Evolutionary conservation across 2,329 filamentous ascomycete species (phyloP), one percentile per base, ranked within the genome.

Genomic region (Microsporum canis): DNA sequence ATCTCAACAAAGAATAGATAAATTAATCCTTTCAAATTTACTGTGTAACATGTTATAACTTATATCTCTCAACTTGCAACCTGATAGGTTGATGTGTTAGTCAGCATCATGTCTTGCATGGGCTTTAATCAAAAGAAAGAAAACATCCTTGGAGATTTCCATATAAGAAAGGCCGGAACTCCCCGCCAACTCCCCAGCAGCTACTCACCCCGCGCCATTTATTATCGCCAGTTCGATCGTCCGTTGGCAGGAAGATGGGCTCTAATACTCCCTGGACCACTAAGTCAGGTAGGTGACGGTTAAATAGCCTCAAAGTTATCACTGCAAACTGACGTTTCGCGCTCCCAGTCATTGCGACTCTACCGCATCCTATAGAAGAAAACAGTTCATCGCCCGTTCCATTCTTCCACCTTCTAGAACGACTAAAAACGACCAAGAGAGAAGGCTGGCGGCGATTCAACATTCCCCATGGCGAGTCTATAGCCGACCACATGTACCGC

Each of bases 401-500:
- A 38, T 97, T 96, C 79, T 95, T 99, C 76, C 94, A 99, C 78
- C 81, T 96, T 63, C 84, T 99, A 65, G 89, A 95, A 75, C 88
- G 89, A 57, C 83, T 99, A 61, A 99, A 99, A 82, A 96, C 91
- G 5, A 96, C 89, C 64, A 95, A 95, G 75, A 88, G 94, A 63
- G 94, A 96, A 76, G 94, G 94, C 66, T 99, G 94, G 94, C 84
- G 88, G 61, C 84, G 94, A 41, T 96, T 96, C 72, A 85, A 85
- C 43, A 90, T 99, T 67, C 67, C 73, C 61, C 66, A 66, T 62
- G 88, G 89, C 72, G 94, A 99, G 75, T 95, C 90, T 1, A 96
- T 99, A 71, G 83, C 89, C 60, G 94, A 99, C 77, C 94, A 99
- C 81, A 99, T 99, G 94, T 99, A 97, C 77, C 91, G 94, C 76